Conservation (phyloP, 257 asterid genomes). For the Penstemon davidsonii region DNA sequence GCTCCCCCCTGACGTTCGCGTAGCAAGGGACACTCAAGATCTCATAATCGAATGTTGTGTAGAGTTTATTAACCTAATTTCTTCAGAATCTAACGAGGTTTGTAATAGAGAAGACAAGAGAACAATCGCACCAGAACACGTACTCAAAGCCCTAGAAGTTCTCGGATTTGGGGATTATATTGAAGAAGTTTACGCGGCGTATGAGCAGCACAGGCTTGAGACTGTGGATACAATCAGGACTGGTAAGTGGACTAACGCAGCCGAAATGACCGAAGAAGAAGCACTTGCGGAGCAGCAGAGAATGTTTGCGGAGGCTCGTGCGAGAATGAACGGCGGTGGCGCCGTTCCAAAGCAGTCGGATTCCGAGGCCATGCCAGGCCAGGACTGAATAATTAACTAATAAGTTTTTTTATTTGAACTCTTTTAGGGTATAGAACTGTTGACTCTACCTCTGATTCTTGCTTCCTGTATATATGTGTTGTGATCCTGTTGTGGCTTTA, state of each 20-base stretch:
- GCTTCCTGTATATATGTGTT: slow-evolving; percentile 31
- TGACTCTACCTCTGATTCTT: slow-evolving; percentile 6
- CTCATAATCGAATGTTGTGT: slow-evolving; percentile 96
- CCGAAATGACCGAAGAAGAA: slow-evolving; percentile 96
- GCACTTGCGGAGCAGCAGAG: slow-evolving; percentile 89
- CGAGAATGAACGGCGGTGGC: slow-evolving; percentile 79
- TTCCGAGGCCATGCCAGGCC: slow-evolving; percentile 43
- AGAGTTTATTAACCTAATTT: slow-evolving; percentile 85
- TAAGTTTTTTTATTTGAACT: background rate
- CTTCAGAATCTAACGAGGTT: slow-evolving; percentile 97
- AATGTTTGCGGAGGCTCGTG: slow-evolving; percentile 98
- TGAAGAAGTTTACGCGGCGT: slow-evolving; percentile 90
- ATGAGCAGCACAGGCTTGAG: slow-evolving; percentile 95
- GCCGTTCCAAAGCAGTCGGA: slow-evolving; percentile 63
- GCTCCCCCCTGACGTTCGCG: slow-evolving; percentile 99
- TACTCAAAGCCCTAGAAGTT: slow-evolving; percentile 86
- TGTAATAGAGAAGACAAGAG: slow-evolving; percentile 83
- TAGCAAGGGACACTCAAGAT: slow-evolving; percentile 96
- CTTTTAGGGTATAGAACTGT: too few species aligned
- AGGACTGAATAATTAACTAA: slow-evolving; percentile 48
- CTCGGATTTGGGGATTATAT: slow-evolving; percentile 94
- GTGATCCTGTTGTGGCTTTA: slow-evolving; percentile 36
- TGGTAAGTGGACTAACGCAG: slow-evolving; percentile 72
- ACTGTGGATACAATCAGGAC: slow-evolving; percentile 74
- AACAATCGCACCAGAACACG: slow-evolving; percentile 98